Evolutionary conservation across 2,329 filamentous ascomycete species (phyloP), one percentile per base, ranked within the genome.

Genomic region (Aspergillus tanneri): DNA sequence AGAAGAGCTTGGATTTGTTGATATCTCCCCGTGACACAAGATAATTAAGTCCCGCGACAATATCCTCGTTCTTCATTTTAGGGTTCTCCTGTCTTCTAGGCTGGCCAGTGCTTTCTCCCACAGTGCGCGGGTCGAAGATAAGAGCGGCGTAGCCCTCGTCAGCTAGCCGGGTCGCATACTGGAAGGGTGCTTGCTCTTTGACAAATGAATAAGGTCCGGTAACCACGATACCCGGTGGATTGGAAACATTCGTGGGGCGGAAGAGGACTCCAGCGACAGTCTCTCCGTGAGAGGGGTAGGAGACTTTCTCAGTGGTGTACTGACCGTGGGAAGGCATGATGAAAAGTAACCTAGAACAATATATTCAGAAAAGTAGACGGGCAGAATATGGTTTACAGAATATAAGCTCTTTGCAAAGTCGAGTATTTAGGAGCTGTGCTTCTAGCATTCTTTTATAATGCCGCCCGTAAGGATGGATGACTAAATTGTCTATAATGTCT

Each of bases 101-200:
- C 42, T 56, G 42, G 18, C 62, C 62, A 12, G 62, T 60, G 44
- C 61, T 65, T 39, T 65, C 62, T 4, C 62, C 60, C 11, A 65
- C 62, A 2, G 61, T 65, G 34, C 62, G 60, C 4, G 62, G 62
- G 40, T 65, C 62, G 48, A 65, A 65, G 21, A 65, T 62, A 35
- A 65, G 40, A 3, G 61, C 60, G 21, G 62, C 61, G 36, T 65
- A 65, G 21, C 62, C 62, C 52, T 65, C 62, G 43, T 65, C 61
- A 22, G 62, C 61, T 2, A 65, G 59, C 30, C 61, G 60, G 4
- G 62, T 63, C 28, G 55, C 62, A 41, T 65, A 65, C 49, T 65
- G 62, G 18, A 57, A 30, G 1, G 60, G 62, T 4, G 62, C 62
- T 50, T 65, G 62, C 44, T 65, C 62, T 53, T 65, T 65, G 35